A percentile compares a stretch with the other conserved stretches of the same genome.
These are phyloP conservation scores for Zygoascus bituminiphila DNA, from an alignment of 805 yeast species.

Conservation along the genomic window DNA sequence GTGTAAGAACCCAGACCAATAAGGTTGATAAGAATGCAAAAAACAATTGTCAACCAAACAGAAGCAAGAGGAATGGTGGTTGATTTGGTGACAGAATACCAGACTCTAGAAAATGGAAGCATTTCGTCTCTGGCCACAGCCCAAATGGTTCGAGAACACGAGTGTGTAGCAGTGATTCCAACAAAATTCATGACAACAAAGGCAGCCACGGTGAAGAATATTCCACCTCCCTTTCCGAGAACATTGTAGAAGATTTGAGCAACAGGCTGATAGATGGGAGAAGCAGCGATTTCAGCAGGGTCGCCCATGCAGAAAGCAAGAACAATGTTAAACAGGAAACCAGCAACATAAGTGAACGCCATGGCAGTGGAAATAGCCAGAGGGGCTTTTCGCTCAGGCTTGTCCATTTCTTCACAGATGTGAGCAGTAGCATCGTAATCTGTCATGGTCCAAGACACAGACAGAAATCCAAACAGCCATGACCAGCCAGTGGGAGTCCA, in stretches of 20 bases:
- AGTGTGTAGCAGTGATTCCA: slow-evolving; percentile 70
- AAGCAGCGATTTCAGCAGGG: slow-evolving; percentile 51
- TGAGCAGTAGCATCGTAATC: slow-evolving; percentile 80
- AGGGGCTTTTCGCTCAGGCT: slow-evolving; percentile 68
- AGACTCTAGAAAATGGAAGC: slow-evolving; percentile 52
- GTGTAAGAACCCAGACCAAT: slow-evolving; percentile 62
- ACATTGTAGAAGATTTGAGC: slow-evolving; percentile 63
- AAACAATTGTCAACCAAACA: slow-evolving; percentile 40
- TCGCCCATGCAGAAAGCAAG: slow-evolving; percentile 67
- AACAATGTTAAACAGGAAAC: slow-evolving; percentile 65
- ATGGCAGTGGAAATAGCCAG: slow-evolving; percentile 63
- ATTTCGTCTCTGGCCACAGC: slow-evolving; percentile 81
- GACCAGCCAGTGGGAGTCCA: slow-evolving; percentile 71
- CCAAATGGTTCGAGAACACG: slow-evolving; percentile 72
- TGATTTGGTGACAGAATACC: slow-evolving; percentile 61
- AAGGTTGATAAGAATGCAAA: slow-evolving; percentile 40
- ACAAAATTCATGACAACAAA: slow-evolving; percentile 55
- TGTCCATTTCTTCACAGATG: slow-evolving; percentile 71
- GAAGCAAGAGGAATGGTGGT: slow-evolving; percentile 61
- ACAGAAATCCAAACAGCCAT: slow-evolving; percentile 68
- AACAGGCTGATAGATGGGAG: slow-evolving; percentile 74
- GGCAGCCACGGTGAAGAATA: slow-evolving; percentile 41
- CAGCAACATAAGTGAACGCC: slow-evolving; percentile 55
- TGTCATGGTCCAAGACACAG: slow-evolving; percentile 69
- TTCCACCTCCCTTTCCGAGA: slow-evolving; percentile 18